Percentiles rank a stretch among this genome's conserved stretches.
Evolutionary conservation across 345 rosid species (phyloP).

Genomic region (Populus deltoides): DNA sequence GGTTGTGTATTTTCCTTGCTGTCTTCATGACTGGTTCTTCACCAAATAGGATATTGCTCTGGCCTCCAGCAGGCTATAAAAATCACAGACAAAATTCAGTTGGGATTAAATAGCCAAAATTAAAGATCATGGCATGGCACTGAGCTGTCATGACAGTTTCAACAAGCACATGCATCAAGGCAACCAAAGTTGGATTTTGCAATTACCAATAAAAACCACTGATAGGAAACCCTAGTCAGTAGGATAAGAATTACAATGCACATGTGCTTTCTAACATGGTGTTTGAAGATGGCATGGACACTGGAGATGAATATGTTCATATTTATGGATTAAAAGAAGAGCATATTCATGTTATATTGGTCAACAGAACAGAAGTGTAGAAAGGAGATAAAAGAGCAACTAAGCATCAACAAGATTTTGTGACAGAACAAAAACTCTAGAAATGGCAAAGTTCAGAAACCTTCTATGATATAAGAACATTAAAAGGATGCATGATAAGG

Average conservation of each 20-base stretch:
- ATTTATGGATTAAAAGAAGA: neutral
- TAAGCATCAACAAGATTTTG: neutral
- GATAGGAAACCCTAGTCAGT: neutral
- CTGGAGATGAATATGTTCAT: neutral
- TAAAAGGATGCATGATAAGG: neutral
- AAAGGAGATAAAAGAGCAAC: neutral
- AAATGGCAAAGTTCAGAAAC: neutral
- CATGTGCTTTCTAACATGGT: neutral
- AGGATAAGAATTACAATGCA: neutral
- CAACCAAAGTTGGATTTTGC: neutral
- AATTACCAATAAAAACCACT: neutral
- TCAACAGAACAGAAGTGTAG: neutral
- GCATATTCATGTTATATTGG: neutral
- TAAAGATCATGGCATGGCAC: neutral
- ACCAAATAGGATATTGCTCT: constrained; percentile 18
- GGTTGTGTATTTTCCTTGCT: constrained; percentile 74
- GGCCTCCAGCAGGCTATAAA: constrained; percentile 49
- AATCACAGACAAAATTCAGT: neutral
- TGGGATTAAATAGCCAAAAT: neutral
- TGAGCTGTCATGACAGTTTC: neutral
- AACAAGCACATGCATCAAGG: neutral
- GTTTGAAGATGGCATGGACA: neutral
- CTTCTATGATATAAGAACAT: neutral
- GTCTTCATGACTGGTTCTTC: constrained; percentile 60
- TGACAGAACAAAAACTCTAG: neutral